Evolutionary conservation across 2,329 filamentous ascomycete genomes (phyloP).

Genomic region (Aspergillus amoenus): DNA sequence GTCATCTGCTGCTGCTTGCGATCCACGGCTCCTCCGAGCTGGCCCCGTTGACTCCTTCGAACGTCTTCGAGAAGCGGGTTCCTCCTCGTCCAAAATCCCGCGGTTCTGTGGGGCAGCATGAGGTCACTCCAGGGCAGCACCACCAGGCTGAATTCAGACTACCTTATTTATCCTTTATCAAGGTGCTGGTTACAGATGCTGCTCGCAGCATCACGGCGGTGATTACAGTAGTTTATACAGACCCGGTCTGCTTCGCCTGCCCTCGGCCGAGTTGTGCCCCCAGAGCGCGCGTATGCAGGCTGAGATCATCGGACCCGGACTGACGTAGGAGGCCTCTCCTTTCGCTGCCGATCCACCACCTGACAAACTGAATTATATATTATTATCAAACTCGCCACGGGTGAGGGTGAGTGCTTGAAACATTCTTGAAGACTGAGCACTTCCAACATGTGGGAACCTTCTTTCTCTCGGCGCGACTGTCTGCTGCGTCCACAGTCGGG

Average conservation of each 20-base stretch:
- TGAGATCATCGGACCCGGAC: constrained; percentile 20
- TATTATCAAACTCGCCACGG: no score
- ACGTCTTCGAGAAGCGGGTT: not conserved
- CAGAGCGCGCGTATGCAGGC: constrained; percentile 15
- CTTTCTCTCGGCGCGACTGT: not conserved
- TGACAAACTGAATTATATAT: not conserved
- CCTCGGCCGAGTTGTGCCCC: not conserved
- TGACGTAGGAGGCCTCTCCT: constrained; percentile 12
- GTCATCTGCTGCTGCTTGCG: no score
- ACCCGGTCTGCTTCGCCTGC: not conserved
- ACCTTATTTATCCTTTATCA: no score
- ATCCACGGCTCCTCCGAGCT: no score
- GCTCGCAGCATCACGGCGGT: not conserved
- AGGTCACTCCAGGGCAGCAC: constrained; percentile 4
- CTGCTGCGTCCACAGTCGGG: not conserved
- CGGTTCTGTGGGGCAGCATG: not conserved
- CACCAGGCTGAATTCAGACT: not conserved
- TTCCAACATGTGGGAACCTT: constrained; percentile 9
- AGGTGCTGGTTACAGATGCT: not conserved
- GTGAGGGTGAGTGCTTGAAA: no score
- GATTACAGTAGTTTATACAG: not conserved
- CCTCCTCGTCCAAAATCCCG: not conserved
- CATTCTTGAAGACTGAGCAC: no score
- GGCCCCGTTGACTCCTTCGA: not conserved
- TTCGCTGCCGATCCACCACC: constrained; percentile 6